Conservation (phyloP, 371 early-diverging fungal genomes). For the Batrachochytrium dendrobatidis region DNA sequence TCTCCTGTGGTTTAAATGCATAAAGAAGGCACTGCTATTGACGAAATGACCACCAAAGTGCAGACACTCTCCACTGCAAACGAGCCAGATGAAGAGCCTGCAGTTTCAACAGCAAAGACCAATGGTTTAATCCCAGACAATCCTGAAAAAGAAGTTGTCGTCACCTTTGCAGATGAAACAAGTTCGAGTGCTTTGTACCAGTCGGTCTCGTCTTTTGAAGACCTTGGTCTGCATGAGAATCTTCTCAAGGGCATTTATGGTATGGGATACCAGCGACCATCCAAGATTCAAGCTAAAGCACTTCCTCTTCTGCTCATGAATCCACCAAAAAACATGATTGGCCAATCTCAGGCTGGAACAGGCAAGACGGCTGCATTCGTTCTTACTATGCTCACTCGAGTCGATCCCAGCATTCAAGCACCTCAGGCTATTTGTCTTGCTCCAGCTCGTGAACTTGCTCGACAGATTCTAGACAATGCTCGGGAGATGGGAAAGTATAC, state of each 20-base stretch:
- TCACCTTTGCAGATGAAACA: constrained; percentile 71
- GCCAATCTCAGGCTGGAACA: constrained; percentile 81
- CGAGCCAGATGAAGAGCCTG: background rate
- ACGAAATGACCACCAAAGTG: too few species aligned
- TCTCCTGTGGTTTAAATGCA: too few species aligned
- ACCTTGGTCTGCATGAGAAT: constrained; percentile 43
- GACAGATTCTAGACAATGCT: constrained; percentile 91
- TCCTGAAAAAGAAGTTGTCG: constrained; percentile 63
- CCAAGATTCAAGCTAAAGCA: constrained; percentile 93
- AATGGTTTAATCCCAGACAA: constrained; percentile 15
- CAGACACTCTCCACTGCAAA: background rate
- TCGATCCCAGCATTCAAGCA: constrained; percentile 22
- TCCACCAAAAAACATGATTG: constrained; percentile 69
- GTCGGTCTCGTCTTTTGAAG: constrained; percentile 39
- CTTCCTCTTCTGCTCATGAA: constrained; percentile 70
- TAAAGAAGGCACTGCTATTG: too few species aligned
- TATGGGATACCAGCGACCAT: constrained; percentile 88
- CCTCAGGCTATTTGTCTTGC: constrained; percentile 89
- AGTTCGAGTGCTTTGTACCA: constrained; percentile 55
- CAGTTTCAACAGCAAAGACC: constrained; percentile 9
- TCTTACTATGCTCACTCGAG: constrained; percentile 63
- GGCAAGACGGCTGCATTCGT: constrained; percentile 98
- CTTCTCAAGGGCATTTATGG: constrained; percentile 88
- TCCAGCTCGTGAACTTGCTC: constrained; percentile 95
- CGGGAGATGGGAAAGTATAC: constrained; percentile 84